Base-by-base conservation (phyloP, 768 basidiomycete species). In the Lyophyllum decastes region DNA sequence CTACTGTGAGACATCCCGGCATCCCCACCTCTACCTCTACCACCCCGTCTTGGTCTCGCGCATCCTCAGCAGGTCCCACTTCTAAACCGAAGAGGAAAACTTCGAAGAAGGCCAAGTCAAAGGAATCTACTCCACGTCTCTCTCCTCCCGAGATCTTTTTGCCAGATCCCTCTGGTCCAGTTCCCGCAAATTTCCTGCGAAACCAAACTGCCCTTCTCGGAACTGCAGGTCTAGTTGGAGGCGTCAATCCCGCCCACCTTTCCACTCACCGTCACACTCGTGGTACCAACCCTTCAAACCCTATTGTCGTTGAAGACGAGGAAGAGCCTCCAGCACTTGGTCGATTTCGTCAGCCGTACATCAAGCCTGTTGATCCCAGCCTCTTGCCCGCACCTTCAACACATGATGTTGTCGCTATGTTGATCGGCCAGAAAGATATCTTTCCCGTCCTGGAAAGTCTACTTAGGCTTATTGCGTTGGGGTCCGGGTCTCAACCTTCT, bases 181-280 rank as follows among this genome's bases (percentile, higher is more conserved):
- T 77, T 16, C 90, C 90, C 17, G 72, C 82, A 8, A 84, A 90
- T 68, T 89, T 90, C 55, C 72, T 92, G 50, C 86, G 90, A 27
- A 90, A 82, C 61, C 90, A 92, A 68, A 77, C 84, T 33, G 85
- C 86, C 0, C 74, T 92, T 2, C 78, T 92, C 8, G 90, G 90
- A 9, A 78, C 80, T 17, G 90, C 90, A 11, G 90, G 90, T 34
- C 72, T 88, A 41, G 83, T 92, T 19, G 84, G 82, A 38, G 82
- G 83, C 4, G 76, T 92, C 22, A 86, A 84, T 52, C 85, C 89
- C 24, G 74, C 82, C 17, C 76, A 78, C 35, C 75, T 86, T 22
- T 70, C 79, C 17, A 64, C 61, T n/a, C 69, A 65, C 16, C 72
- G 76, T 16, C 76, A 73, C 52, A 66, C 70, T 30, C 78, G 77